Evolutionary conservation across 2,329 filamentous ascomycete genomes (phyloP).

Genomic region (Cercospora brassicicola): DNA sequence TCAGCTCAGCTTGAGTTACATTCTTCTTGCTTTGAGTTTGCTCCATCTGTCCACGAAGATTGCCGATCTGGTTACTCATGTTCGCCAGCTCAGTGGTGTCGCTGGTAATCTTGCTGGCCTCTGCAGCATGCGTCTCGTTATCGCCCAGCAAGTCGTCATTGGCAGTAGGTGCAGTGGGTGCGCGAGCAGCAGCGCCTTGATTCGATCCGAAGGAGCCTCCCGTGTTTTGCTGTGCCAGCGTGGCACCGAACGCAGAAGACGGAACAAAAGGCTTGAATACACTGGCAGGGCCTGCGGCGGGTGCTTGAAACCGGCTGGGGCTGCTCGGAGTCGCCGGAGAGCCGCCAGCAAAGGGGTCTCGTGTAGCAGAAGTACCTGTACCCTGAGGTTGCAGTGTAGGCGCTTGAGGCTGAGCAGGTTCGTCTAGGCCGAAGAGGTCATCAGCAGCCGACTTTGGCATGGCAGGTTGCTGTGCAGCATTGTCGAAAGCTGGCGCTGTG

Average conservation of each 20-base stretch:
- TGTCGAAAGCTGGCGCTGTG: slow-evolving; percentile 56
- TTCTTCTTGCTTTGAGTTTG: slow-evolving; percentile 81
- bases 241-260: slow-evolving; percentile 87
- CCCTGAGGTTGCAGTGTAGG: slow-evolving; percentile 64
- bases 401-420: slow-evolving; percentile 54
- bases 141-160: slow-evolving; percentile 85
- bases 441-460: slow-evolving; percentile 80
- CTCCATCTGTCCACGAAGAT: slow-evolving; percentile 89
- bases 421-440: slow-evolving; percentile 89
- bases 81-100: slow-evolving; percentile 94
- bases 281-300: slow-evolving; percentile 42
- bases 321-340: slow-evolving; percentile 56
- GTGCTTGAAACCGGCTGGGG: slow-evolving; percentile 38
- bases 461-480: slow-evolving; percentile 46
- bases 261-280: slow-evolving; percentile 87
- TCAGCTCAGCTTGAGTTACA: slow-evolving; percentile 77
- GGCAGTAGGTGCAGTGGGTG: slow-evolving; percentile 35
- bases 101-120: slow-evolving; percentile 80
- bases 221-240: slow-evolving; percentile 72
- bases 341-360: slow-evolving; percentile 64
- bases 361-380: slow-evolving; percentile 67
- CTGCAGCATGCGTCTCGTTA: slow-evolving; percentile 69
- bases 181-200: slow-evolving; percentile 31
- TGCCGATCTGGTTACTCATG: slow-evolving; percentile 91
- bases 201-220: slow-evolving; percentile 56